Conservation (phyloP, 495 filamentous ascomycete genomes). For the Antarctomyces pellizariae region DNA sequence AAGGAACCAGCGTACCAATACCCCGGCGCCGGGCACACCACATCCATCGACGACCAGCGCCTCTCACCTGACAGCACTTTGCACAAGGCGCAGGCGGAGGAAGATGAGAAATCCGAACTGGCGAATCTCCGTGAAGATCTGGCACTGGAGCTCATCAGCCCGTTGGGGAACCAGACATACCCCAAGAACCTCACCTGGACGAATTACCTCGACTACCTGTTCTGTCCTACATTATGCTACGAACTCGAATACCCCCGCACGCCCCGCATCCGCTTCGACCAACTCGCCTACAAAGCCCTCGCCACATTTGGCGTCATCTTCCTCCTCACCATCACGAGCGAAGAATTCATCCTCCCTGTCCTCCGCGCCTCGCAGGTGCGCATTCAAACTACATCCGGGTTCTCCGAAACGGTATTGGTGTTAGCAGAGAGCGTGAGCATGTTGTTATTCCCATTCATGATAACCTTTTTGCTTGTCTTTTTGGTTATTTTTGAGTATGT, state of each 20-base stretch:
- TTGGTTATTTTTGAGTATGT: conserved; percentile 95
- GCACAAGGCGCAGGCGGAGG: conserved; percentile 15
- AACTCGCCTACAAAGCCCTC: conserved; percentile 63
- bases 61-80: conserved; percentile 8
- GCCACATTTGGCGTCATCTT: conserved; percentile 95
- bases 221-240: conserved; percentile 92
- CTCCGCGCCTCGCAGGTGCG: conserved; percentile 48
- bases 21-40: conserved; percentile 34
- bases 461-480: conserved; percentile 86
- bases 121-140: conserved; percentile 58
- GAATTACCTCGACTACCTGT: conserved; percentile 73
- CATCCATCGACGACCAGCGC: conserved; percentile 5
- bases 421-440: conserved; percentile 81
- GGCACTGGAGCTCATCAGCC: conserved; percentile 72
- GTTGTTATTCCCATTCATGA: conserved; percentile 92
- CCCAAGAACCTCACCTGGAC: conserved; percentile 59
- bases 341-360: conserved; percentile 90
- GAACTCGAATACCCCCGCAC: conserved; percentile 90
- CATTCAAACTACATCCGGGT: conserved; percentile 31
- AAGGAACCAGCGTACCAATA: conserved; percentile 51
- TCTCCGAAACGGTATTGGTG: conserved; percentile 48
- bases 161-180: conserved; percentile 73
- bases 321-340: conserved; percentile 68
- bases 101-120: conserved; percentile 25
- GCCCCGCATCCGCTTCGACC: conserved; percentile 45